These are phyloP conservation scores for Calonectria pteridis DNA, from an alignment of 2,329 filamentous ascomycete genomes.

Conservation along the genomic window DNA sequence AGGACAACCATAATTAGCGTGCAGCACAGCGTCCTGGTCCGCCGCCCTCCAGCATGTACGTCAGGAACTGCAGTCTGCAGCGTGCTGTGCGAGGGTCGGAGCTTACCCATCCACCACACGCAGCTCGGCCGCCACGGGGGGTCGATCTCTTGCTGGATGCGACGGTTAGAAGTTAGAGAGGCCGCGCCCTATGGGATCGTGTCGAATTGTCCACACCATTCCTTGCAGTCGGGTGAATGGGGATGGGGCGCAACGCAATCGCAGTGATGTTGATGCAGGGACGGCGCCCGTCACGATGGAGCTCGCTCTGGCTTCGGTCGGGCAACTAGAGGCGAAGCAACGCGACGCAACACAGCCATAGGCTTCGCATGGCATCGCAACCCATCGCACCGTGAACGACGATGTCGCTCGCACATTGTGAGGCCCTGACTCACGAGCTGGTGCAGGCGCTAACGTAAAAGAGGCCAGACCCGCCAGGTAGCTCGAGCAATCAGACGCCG, in stretches of 20 bases:
- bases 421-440: slow-evolving; percentile 28
- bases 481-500: slow-evolving; percentile 39
- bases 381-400: slow-evolving; percentile 20
- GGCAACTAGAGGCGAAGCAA: neutral
- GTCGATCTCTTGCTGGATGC: slow-evolving; percentile 18
- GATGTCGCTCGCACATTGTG: slow-evolving; percentile 29
- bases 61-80: slow-evolving; percentile 17
- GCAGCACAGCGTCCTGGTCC: slow-evolving; percentile 9
- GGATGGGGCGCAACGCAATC: neutral
- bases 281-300: slow-evolving; percentile 2
- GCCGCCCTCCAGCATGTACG: neutral
- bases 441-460: slow-evolving; percentile 38
- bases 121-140: slow-evolving; percentile 9
- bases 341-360: neutral
- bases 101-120: slow-evolving; percentile 19
- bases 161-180: slow-evolving; percentile 8
- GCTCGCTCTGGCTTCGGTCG: neutral
- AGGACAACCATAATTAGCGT: slow-evolving; percentile 7
- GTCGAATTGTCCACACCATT: slow-evolving; percentile 2
- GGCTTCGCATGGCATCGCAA: neutral
- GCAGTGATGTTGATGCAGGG: slow-evolving; percentile 6
- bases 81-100: slow-evolving; percentile 16
- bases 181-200: neutral
- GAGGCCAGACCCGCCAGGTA: slow-evolving; percentile 38
- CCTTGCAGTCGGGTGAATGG: neutral